Base-by-base conservation (phyloP, 371 early-diverging fungal genomes). In the Fennellomyces sp. region DNA sequence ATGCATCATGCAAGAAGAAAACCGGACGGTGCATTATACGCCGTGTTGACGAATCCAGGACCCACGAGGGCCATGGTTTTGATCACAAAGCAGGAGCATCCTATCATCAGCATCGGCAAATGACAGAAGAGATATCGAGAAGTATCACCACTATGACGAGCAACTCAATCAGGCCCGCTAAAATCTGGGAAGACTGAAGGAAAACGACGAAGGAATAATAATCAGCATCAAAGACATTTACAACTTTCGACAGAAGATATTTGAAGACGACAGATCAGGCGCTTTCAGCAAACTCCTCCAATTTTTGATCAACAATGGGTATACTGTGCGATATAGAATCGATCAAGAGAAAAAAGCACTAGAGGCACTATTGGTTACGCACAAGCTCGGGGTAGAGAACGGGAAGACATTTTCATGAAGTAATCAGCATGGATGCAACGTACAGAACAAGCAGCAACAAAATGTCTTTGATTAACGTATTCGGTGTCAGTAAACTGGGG, bases 401-500 rank as follows among this genome's bases (percentile, higher is more conserved):
- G 35, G 8, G 6, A 6, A 13, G 13, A 33, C 8, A 33, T 33
- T 33, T 13, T 8, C 35, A n/a, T 33, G 35, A 33, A 33, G 13
- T 33, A 33, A 33, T 33, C 6, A 13, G 8, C 8, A 33, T 33
- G 35, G 35, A 33, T 33, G 35, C 35, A 8, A 33, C 13, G 13
- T 33, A 33, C 13, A 6, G 13, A 33, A 33, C 35, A 13, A 33
- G 13, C 13, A 33, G 8, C 35, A 33, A 6, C 8, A 33, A 33
- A 33, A 33, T 33, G 35, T 13, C 35, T 6, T 33, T 13, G 35
- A 33, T 33, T n/a, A 56, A 56, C 30, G 23, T 42, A 12, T 23
- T 56, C 12, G 45, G 39, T 2, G 27, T 56, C 56, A 56, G 56
- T 42, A 56, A 56, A 15, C 5, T 56, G 10, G 42, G 56, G 5